phyloP scores from a whole-genome alignment of 306 rosid species.

The Amphicarpaea edgeworthii region DNA sequence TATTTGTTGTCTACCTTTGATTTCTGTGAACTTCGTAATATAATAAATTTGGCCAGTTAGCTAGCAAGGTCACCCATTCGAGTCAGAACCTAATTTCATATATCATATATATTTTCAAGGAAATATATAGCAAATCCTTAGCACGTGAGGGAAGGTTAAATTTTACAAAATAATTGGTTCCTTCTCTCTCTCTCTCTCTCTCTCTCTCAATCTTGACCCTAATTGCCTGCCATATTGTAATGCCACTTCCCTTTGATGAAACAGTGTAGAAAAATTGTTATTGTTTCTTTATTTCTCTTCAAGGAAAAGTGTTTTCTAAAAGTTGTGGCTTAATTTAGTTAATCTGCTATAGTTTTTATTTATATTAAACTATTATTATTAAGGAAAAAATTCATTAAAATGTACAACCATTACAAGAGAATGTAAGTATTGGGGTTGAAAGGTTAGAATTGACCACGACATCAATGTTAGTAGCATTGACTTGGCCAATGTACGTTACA shows the following conservation, averaged over 20 bases:
- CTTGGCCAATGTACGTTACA: no score
- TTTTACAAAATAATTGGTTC: background rate
- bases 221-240: background rate
- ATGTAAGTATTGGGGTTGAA: no score
- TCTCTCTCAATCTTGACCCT: constrained; percentile 18
- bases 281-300: no score
- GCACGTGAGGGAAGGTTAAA: constrained; percentile 33
- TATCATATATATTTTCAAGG: background rate
- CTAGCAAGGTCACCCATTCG: constrained; percentile 22
- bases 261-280: no score
- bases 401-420: no score
- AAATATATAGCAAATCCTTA: constrained; percentile 7
- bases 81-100: constrained; percentile 28
- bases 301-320: background rate
- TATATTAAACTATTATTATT: no score
- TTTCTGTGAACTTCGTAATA: constrained; percentile 25
- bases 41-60: constrained; percentile 31
- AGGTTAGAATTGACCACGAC: no score
- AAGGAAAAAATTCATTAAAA: no score
- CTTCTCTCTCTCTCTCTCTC: background rate
- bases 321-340: background rate
- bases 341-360: no score
- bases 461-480: no score
- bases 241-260: background rate
- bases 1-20: background rate